A percentile compares a stretch with the other conserved stretches of the same genome.
Evolutionary conservation across 2,329 filamentous ascomycete species (phyloP).

Genomic region (Neopestalotiopsis clavispora): DNA sequence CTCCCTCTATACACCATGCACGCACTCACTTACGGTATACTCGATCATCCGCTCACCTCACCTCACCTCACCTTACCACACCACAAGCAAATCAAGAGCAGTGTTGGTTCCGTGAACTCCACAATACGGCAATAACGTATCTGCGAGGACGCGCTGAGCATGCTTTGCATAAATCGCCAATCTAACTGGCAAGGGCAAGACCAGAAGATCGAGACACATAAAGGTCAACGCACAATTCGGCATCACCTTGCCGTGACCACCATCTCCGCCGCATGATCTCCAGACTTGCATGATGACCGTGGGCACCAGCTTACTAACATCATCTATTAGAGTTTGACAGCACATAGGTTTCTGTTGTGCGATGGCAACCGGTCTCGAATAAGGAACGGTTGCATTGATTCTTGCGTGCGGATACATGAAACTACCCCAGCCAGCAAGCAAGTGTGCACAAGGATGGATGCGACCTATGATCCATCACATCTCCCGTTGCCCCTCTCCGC

Average conservation of each 20-base stretch:
- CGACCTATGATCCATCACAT: slow-evolving; percentile 16
- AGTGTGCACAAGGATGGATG: slow-evolving; percentile 4
- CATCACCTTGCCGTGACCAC: neutral
- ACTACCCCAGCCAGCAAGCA: neutral
- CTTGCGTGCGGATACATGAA: slow-evolving; percentile 1
- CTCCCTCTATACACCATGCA: neutral
- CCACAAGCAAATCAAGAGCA: too few species aligned
- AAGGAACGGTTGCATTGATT: slow-evolving; percentile 5
- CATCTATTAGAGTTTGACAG: slow-evolving; percentile 8
- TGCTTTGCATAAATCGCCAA: too few species aligned
- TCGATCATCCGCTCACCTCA: too few species aligned
- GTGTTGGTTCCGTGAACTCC: too few species aligned
- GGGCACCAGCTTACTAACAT: neutral
- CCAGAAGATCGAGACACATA: too few species aligned
- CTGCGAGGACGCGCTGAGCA: too few species aligned
- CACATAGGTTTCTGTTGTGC: neutral
- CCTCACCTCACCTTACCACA: too few species aligned
- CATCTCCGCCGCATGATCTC: neutral
- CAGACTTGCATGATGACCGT: slow-evolving; percentile 4
- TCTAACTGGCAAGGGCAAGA: too few species aligned
- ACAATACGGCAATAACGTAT: too few species aligned
- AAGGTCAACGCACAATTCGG: neutral
- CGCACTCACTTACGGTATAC: neutral
- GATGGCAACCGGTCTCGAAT: neutral
- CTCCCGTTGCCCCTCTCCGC: slow-evolving; percentile 5